These are phyloP conservation scores for Cardamine resedifolia DNA, from an alignment of 345 rosid genomes.

Conservation along the genomic window DNA sequence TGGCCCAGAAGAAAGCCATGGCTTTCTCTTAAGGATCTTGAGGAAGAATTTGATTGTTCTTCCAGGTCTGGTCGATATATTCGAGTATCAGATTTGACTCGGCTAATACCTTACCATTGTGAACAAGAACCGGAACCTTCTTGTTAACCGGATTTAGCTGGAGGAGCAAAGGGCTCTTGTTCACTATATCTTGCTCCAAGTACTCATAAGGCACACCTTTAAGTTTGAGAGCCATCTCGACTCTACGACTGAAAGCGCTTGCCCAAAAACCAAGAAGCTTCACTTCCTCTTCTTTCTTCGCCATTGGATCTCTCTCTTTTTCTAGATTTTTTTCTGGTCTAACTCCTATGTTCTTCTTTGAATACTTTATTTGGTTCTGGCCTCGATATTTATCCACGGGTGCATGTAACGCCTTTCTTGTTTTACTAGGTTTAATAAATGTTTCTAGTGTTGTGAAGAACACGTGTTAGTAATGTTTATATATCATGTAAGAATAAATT, in stretches of 20 bases:
- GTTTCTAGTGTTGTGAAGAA: background rate
- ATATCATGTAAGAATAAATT: too few species aligned
- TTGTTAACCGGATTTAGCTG: constrained; percentile 41
- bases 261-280: constrained; percentile 45
- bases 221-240: constrained; percentile 44
- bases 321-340: background rate
- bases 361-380: background rate
- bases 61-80: constrained; percentile 56
- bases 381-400: background rate
- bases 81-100: constrained; percentile 50
- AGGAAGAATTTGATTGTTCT: constrained; percentile 41
- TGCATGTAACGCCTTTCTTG: background rate
- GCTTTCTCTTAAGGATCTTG: constrained; percentile 45
- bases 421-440: background rate
- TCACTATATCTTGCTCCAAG: constrained; percentile 36
- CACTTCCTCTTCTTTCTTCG: constrained; percentile 38
- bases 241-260: constrained; percentile 42
- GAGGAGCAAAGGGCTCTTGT: constrained; percentile 45
- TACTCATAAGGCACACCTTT: constrained; percentile 47
- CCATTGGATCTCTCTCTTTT: constrained; percentile 18
- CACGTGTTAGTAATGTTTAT: background rate
- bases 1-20: constrained; percentile 48
- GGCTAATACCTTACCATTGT: constrained; percentile 40
- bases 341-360: background rate
- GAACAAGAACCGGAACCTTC: constrained; percentile 48